Evolutionary conservation across 2,329 filamentous ascomycete genomes (phyloP).

Genomic region (Aspergillus fructus): DNA sequence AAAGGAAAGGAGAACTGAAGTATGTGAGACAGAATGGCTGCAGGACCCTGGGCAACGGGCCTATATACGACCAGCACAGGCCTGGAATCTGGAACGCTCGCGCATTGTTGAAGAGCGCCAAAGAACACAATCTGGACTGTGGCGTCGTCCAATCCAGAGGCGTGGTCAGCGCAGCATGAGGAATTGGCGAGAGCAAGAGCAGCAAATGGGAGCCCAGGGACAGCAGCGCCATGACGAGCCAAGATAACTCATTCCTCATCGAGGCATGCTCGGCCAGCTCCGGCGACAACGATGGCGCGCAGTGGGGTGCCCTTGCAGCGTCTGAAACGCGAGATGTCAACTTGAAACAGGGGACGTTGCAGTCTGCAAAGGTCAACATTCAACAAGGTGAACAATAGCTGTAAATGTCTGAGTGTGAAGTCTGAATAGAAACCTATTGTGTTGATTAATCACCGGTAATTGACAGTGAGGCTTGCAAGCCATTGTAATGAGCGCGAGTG

Average conservation of each 20-base stretch:
- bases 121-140: slow-evolving; percentile 4
- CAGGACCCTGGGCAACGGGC: slow-evolving; percentile 2
- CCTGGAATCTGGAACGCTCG: slow-evolving; percentile 1
- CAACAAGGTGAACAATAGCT: too few species aligned
- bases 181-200: slow-evolving; percentile 1
- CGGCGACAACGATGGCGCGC: slow-evolving; percentile 9
- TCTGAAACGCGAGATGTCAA: slow-evolving; percentile 17
- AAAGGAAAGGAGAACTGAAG: slow-evolving; percentile 12
- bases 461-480: neutral
- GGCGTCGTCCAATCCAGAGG: slow-evolving; percentile 8
- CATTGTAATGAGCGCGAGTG: neutral
- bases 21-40: slow-evolving; percentile 7
- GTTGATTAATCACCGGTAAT: neutral
- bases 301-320: slow-evolving; percentile 1
- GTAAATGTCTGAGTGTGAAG: too few species aligned
- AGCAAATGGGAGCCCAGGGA: slow-evolving; percentile 15
- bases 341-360: slow-evolving; percentile 19
- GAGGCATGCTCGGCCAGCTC: slow-evolving; percentile 17
- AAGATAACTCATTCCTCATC: slow-evolving; percentile 17
- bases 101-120: neutral
- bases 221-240: slow-evolving; percentile 2
- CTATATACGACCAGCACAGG: slow-evolving; percentile 7
- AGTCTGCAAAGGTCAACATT: neutral
- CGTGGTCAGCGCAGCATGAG: neutral
- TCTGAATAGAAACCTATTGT: neutral